Conservation (phyloP, 768 basidiomycete genomes). For the Lactarius deliciosus region DNA sequence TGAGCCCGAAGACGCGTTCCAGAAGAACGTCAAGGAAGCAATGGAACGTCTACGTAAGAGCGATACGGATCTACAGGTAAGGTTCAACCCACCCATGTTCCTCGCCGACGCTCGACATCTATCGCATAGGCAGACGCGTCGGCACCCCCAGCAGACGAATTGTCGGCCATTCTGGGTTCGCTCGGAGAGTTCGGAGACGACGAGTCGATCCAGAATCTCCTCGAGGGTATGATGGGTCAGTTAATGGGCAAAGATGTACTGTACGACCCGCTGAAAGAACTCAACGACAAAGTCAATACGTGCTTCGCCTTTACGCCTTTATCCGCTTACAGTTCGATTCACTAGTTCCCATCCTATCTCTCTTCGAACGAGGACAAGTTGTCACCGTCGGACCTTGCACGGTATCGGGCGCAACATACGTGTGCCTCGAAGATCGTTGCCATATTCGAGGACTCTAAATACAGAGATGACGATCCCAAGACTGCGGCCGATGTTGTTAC, state of each 20-base stretch:
- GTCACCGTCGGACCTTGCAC: slow-evolving; percentile 55
- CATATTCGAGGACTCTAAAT: slow-evolving; percentile 62
- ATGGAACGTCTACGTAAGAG: slow-evolving; percentile 73
- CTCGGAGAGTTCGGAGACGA: slow-evolving; percentile 43
- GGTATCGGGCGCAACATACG: slow-evolving; percentile 60
- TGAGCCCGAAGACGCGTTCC: slow-evolving; percentile 49
- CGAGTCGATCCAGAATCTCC: slow-evolving; percentile 58
- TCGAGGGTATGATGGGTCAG: slow-evolving; percentile 81
- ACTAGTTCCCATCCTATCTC: slow-evolving; percentile 78
- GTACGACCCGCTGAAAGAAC: slow-evolving; percentile 85
- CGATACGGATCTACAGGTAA: slow-evolving; percentile 54
- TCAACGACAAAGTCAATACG: slow-evolving; percentile 59
- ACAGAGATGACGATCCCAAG: slow-evolving; percentile 53
- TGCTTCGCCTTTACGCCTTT: slow-evolving; percentile 5
- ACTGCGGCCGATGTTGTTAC: slow-evolving; percentile 51
- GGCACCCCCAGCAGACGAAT: slow-evolving; percentile 39
- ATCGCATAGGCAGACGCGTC: slow-evolving; percentile 31
- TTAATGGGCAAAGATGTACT: slow-evolving; percentile 80
- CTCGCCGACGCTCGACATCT: slow-evolving; percentile 15
- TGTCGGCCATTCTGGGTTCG: slow-evolving; percentile 55
- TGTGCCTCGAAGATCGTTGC: slow-evolving; percentile 59
- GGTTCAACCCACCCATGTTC: neutral
- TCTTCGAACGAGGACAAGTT: slow-evolving; percentile 52
- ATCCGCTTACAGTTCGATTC: slow-evolving; percentile 1
- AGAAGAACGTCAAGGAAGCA: slow-evolving; percentile 65